Percentiles rank a stretch among this genome's conserved stretches.
These are phyloP conservation scores for Thamnidium elegans DNA, from an alignment of 192 early-diverging fungal genomes.

Conservation along the genomic window DNA sequence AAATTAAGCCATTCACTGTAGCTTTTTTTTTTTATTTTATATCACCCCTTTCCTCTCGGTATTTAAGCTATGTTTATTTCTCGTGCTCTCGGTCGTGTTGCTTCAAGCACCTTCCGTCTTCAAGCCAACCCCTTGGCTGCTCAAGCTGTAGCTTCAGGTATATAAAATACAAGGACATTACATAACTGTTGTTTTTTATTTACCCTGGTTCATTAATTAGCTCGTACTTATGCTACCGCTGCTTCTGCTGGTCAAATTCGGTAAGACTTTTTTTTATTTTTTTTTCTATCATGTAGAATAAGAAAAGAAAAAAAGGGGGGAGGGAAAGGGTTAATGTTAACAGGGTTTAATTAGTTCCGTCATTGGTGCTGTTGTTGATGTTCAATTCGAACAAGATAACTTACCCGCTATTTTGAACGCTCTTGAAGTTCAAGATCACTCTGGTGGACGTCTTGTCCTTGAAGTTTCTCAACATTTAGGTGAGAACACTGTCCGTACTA, in stretches of 20 bases:
- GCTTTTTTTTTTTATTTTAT: slow-evolving; percentile 7
- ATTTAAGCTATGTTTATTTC: slow-evolving; percentile 24
- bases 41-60: slow-evolving; percentile 25
- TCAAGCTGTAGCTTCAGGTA: slow-evolving; percentile 19
- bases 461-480: slow-evolving; percentile 98
- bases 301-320: neutral
- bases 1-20: slow-evolving; percentile 17
- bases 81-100: slow-evolving; percentile 31
- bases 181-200: too few species aligned
- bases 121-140: slow-evolving; percentile 9
- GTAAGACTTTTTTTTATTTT: neutral
- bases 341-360: slow-evolving; percentile 63
- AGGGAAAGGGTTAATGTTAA: neutral
- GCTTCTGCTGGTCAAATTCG: slow-evolving; percentile 31
- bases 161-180: neutral
- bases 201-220: too few species aligned
- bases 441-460: slow-evolving; percentile 83
- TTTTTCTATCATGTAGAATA: too few species aligned
- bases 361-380: slow-evolving; percentile 99
- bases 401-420: slow-evolving; percentile 96
- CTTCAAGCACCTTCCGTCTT: slow-evolving; percentile 25
- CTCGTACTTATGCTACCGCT: slow-evolving; percentile 36
- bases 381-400: slow-evolving; percentile 89
- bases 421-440: slow-evolving; percentile 85
- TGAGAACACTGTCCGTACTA: slow-evolving; percentile 98